Evolutionary conservation across 495 filamentous ascomycete genomes (phyloP).

Genomic region (Daldinia caldariorum): DNA sequence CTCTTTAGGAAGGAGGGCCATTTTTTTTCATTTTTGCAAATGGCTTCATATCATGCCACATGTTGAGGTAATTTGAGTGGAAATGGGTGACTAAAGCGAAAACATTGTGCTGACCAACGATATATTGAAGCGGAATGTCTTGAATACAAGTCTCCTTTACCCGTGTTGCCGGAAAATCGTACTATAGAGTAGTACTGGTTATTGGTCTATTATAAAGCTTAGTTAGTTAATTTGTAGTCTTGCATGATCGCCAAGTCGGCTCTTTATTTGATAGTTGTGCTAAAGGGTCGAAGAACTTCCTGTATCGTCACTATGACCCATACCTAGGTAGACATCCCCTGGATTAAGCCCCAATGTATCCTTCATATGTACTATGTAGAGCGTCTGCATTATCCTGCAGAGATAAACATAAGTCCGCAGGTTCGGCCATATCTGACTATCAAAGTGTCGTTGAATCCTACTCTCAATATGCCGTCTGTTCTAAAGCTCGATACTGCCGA

Average conservation of each 20-base stretch:
- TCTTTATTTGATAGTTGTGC: constrained; percentile 15
- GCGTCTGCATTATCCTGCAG: constrained; percentile 20
- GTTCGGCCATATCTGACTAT: constrained; percentile 25
- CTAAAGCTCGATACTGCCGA: constrained; percentile 33
- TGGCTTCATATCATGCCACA: constrained; percentile 7
- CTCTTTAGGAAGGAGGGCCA: constrained; percentile 29
- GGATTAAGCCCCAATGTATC: constrained; percentile 27
- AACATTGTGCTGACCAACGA: constrained; percentile 1
- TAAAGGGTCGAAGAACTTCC: constrained; percentile 28
- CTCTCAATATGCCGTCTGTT: constrained; percentile 39
- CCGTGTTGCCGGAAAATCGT: constrained; percentile 36
- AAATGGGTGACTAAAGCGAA: constrained; percentile 13
- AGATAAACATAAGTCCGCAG: constrained; percentile 20
- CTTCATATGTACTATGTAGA: constrained; percentile 38
- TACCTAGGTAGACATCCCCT: neutral
- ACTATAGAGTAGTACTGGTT: constrained; percentile 29
- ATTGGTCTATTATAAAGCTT: constrained; percentile 39
- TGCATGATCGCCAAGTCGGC: constrained; percentile 40
- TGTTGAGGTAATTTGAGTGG: constrained; percentile 4
- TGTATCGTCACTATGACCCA: constrained; percentile 18
- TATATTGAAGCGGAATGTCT: constrained; percentile 19
- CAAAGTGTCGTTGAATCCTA: constrained; percentile 17
- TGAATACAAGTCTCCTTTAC: constrained; percentile 22
- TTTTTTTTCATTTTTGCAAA: constrained; percentile 9
- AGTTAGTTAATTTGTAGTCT: constrained; percentile 34